Conservation (phyloP, 495 filamentous ascomycete genomes). For the Aspergillus nanangensis region DNA sequence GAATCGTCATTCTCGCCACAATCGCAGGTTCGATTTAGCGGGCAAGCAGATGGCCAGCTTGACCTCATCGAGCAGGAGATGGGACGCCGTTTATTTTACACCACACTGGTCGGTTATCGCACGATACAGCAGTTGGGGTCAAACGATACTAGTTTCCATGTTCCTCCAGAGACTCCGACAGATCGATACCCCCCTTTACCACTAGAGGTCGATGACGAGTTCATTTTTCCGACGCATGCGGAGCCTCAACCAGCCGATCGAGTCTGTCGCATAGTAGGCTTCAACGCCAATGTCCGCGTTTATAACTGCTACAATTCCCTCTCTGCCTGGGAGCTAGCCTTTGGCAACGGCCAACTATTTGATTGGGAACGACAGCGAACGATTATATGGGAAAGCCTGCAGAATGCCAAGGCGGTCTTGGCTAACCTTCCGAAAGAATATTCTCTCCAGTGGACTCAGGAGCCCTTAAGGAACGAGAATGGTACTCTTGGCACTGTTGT, state of each 20-base stretch:
- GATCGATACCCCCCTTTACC: conserved; percentile 80
- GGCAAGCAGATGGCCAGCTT: conserved; percentile 24
- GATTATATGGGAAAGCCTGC: conserved; percentile 57
- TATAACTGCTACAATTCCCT: conserved; percentile 67
- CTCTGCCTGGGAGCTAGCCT: conserved; percentile 66
- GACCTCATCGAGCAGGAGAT: conserved; percentile 76
- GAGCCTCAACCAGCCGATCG: conserved; percentile 57
- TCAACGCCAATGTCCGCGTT: conserved; percentile 71
- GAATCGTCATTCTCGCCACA: conserved; percentile 21
- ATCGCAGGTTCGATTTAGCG: conserved; percentile 16
- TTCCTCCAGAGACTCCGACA: conserved; percentile 66
- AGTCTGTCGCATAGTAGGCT: conserved; percentile 63
- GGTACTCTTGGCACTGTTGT: conserved; percentile 5
- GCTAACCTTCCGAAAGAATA: conserved; percentile 58
- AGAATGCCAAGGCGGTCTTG: conserved; percentile 55
- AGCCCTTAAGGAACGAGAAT: neutral
- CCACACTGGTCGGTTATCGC: conserved; percentile 61
- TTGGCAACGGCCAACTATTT: conserved; percentile 64
- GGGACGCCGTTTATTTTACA: conserved; percentile 75
- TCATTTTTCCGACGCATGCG: conserved; percentile 58
- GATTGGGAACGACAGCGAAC: conserved; percentile 68
- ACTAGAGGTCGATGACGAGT: conserved; percentile 74
- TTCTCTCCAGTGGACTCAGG: conserved; percentile 34
- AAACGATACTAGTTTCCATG: conserved; percentile 55
- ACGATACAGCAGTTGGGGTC: conserved; percentile 64